Evolutionary conservation across 1,139 yeast genomes (phyloP).

Genomic region (Candida frijolesensis): DNA sequence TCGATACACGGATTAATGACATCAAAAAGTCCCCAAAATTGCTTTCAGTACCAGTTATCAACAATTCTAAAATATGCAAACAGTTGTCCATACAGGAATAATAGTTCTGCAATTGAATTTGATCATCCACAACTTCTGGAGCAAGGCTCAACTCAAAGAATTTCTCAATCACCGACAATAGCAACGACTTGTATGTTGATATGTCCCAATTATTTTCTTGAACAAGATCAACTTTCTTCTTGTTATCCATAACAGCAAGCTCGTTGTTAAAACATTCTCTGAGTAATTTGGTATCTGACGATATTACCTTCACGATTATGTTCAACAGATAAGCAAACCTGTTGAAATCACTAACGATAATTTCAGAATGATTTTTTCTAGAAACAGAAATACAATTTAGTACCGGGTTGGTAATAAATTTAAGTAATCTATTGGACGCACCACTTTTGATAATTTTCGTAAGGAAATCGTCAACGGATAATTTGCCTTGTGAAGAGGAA

Average conservation of each 20-base stretch:
- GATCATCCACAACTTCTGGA: slow-evolving; percentile 23
- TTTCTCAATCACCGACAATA: slow-evolving; percentile 48
- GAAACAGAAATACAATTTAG: slow-evolving; percentile 21
- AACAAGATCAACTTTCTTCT: slow-evolving; percentile 37
- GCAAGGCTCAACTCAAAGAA: slow-evolving; percentile 39
- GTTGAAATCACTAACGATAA: slow-evolving; percentile 54
- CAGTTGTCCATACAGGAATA: slow-evolving; percentile 31
- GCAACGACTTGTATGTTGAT: slow-evolving; percentile 63
- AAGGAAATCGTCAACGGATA: slow-evolving; percentile 61
- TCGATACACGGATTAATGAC: slow-evolving; percentile 22
- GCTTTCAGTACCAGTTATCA: slow-evolving; percentile 59
- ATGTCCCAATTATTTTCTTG: slow-evolving; percentile 51
- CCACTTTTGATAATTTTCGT: slow-evolving; percentile 54
- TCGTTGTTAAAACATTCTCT: slow-evolving; percentile 55
- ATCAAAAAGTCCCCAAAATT: slow-evolving; percentile 47
- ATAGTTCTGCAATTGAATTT: slow-evolving; percentile 23
- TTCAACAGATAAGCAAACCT: slow-evolving; percentile 59
- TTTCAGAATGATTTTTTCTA: background rate
- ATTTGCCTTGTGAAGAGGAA: slow-evolving; percentile 39
- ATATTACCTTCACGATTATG: slow-evolving; percentile 52
- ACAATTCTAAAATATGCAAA: slow-evolving; percentile 43
- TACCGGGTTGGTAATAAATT: slow-evolving; percentile 55
- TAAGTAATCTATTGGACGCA: slow-evolving; percentile 59
- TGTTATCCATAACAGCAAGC: slow-evolving; percentile 54
- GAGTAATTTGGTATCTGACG: slow-evolving; percentile 42